phyloP scores from a whole-genome alignment of 257 asterid species.

The Voacanga thouarsii region DNA sequence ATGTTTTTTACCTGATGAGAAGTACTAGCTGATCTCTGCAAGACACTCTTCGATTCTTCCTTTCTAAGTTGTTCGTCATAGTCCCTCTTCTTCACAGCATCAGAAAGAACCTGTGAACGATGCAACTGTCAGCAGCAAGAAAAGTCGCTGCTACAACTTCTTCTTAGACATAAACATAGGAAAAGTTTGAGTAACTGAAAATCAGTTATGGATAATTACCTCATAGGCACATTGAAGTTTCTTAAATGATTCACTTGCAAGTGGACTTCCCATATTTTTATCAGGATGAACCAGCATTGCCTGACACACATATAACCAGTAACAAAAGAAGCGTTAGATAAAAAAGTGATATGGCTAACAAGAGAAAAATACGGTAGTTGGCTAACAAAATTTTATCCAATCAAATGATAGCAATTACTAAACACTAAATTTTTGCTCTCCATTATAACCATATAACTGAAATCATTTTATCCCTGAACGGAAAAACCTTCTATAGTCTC shows the following conservation, averaged over 20 bases:
- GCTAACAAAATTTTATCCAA: background rate
- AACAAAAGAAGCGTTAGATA: background rate
- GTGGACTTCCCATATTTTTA: conserved; percentile 90
- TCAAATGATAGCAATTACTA: background rate
- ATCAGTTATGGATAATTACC: conserved; percentile 36
- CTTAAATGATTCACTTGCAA: conserved; percentile 94
- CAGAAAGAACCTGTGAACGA: conserved; percentile 76
- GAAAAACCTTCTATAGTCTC: background rate
- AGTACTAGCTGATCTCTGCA: conserved; percentile 79
- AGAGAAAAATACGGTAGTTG: background rate
- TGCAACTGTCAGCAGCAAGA: conserved; percentile 29
- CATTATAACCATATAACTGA: background rate
- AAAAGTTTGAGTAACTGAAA: background rate
- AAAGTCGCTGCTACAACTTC: conserved; percentile 16
- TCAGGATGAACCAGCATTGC: conserved; percentile 99
- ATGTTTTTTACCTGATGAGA: conserved; percentile 59
- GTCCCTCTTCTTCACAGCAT: conserved; percentile 87
- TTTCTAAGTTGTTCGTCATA: conserved; percentile 89
- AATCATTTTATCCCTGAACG: background rate
- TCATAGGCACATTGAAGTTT: conserved; percentile 98
- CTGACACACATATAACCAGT: conserved; percentile 30
- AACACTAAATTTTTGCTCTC: background rate
- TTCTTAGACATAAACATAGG: conserved; percentile 18
- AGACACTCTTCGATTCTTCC: conserved; percentile 74
- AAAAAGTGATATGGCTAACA: background rate